Base-by-base conservation (phyloP, 208 protist species). In the Trichomonas vaginalis region DNA sequence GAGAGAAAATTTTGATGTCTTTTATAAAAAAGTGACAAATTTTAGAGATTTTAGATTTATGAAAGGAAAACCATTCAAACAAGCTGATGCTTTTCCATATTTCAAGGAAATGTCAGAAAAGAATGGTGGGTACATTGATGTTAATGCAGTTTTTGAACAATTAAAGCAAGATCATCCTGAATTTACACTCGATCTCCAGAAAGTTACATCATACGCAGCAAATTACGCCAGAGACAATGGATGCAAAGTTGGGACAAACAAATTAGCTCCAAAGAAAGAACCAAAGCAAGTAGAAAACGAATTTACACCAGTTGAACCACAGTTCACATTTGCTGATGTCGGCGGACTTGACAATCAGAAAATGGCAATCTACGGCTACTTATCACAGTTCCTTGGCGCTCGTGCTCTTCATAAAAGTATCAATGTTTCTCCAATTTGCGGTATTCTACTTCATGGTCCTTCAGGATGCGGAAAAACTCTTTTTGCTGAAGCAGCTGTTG, bases 381-480 rank as follows among this genome's bases (percentile, higher is more conserved):
- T 92, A 21, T 17, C 39, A 27, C 12, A 2, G n/a, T 21, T 45
- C 21, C 4, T 92, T 51, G 3, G 27, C 6, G 27, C 48, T 39
- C 12, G 32, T 48, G 27, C 8, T 21, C 27, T 92, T 39, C 51
- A 51, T 32, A 32, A 39, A 51, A 35, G 0, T 15, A 32, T 40
- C 27, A 27, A 45, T 35, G 40, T 35, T 40, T 12, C 27, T 39
- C 86, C 86, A 61, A 37, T 46, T 14, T 17, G 37, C 12, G 96
- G 96, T 4, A 45, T 96, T 42, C 35, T 96, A 42, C 27, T 96
- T 23, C 87, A 95, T 95, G 96, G 96, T 35, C 86, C 96, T 47
- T 62, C 48, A 35, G 96, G 96, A 39, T 87, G 45, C 35, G 96
- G 96, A 0, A 96, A 96, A 95, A 87, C 45, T 8, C n/a, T 96